Evolutionary conservation across 73 alveolate species (phyloP).

Genomic region (Stentor coeruleus): DNA sequence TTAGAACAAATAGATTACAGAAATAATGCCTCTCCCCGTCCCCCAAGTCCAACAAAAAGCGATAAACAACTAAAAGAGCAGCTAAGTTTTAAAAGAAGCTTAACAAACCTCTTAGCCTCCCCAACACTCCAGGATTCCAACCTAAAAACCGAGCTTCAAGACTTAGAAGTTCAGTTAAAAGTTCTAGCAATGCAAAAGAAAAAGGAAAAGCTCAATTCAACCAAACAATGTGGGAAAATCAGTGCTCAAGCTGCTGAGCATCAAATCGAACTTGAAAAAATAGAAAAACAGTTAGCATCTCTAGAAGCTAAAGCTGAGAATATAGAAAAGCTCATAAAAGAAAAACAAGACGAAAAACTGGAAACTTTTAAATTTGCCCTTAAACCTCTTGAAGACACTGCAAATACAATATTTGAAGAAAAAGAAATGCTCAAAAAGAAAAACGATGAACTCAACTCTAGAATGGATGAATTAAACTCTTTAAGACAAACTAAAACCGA

Average conservation of each 20-base stretch:
- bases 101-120: neutral
- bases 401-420: neutral
- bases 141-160: slow-evolving; percentile 17
- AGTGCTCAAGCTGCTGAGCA: neutral
- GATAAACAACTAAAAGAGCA: neutral
- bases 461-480: neutral
- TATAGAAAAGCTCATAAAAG: neutral
- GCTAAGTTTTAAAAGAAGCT: neutral
- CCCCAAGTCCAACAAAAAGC: neutral
- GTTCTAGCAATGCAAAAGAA: neutral
- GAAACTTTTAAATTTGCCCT: slow-evolving; percentile 8
- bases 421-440: neutral
- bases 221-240: neutral
- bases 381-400: slow-evolving; percentile 24
- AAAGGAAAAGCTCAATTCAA: neutral
- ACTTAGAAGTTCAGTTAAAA: neutral
- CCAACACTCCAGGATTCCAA: neutral
- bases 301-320: slow-evolving; percentile 9
- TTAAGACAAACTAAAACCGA: neutral
- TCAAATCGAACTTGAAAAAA: neutral
- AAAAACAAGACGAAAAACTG: neutral
- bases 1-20: neutral
- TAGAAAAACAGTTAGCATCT: neutral
- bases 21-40: neutral
- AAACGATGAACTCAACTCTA: neutral